phyloP scores from a whole-genome alignment of 2,329 filamentous ascomycete genomes.

The Cytospora mali region DNA sequence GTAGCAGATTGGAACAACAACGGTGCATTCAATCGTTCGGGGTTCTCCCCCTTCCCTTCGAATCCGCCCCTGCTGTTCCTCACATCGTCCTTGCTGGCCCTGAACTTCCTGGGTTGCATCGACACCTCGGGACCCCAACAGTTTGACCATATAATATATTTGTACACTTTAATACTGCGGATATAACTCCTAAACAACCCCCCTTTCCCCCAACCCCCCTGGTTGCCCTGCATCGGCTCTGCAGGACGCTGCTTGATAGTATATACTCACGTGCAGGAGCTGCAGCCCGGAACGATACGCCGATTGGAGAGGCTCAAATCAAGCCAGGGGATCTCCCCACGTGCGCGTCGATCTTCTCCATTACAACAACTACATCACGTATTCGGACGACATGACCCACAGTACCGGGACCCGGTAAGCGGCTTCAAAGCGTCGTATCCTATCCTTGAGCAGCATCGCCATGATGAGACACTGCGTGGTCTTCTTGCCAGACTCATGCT shows the following conservation, averaged over 20 bases:
- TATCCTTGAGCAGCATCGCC: not conserved
- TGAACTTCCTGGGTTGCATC: no score
- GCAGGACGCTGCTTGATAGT: not conserved
- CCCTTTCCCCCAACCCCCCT: no score
- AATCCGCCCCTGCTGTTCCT: no score
- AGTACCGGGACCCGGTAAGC: not conserved
- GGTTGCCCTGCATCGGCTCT: not conserved
- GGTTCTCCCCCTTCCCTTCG: no score
- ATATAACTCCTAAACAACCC: no score
- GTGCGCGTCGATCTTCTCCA: slow-evolving; percentile 9
- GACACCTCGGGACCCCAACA: no score
- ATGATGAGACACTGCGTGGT: not conserved
- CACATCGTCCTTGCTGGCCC: no score
- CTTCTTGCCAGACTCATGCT: not conserved
- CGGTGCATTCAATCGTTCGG: no score
- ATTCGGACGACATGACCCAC: not conserved
- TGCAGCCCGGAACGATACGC: not conserved
- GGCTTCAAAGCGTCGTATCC: not conserved
- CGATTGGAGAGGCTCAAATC: slow-evolving; percentile 10
- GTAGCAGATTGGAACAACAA: no score
- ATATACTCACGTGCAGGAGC: not conserved
- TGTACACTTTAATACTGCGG: no score
- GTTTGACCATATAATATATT: no score
- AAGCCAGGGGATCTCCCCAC: slow-evolving; percentile 1
- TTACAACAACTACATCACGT: not conserved